These are phyloP conservation scores for Trametes coccinea DNA, from an alignment of 768 basidiomycete genomes.

Conservation along the genomic window DNA sequence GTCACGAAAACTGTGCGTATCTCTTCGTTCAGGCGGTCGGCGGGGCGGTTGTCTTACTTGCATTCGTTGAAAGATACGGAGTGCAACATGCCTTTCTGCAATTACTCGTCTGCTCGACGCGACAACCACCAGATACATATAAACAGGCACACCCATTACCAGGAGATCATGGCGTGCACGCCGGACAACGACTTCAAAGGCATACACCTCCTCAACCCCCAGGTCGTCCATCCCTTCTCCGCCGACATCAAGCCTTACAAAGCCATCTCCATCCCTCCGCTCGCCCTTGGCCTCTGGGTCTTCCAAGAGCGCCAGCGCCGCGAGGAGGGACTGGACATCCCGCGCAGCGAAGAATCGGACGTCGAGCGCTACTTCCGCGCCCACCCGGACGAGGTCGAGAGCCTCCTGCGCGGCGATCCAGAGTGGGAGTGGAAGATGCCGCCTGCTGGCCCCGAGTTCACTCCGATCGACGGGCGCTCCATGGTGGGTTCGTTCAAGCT, in stretches of 20 bases:
- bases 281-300: constrained; percentile 3
- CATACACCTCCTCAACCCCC: constrained; percentile 12
- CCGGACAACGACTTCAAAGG: constrained; percentile 22
- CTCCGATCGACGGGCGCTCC: background rate
- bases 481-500: constrained; percentile 9
- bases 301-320: constrained; percentile 8
- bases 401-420: background rate
- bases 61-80: constrained; percentile 32
- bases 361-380: constrained; percentile 9
- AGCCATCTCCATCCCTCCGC: constrained; percentile 1
- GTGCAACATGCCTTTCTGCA: constrained; percentile 66
- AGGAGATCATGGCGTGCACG: constrained; percentile 21
- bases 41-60: background rate
- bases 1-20: constrained; percentile 75
- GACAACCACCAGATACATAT: constrained; percentile 81
- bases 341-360: background rate
- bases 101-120: constrained; percentile 67
- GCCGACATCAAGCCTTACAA: constrained; percentile 12
- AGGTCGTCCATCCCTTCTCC: background rate
- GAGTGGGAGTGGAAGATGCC: constrained; percentile 12
- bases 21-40: background rate
- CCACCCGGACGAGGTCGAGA: constrained; percentile 15
- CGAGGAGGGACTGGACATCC: background rate
- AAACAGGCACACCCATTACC: constrained; percentile 50
- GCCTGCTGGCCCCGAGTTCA: constrained; percentile 9